Base-by-base conservation (phyloP, 805 yeast genomes). In the Teunomyces stri region DNA sequence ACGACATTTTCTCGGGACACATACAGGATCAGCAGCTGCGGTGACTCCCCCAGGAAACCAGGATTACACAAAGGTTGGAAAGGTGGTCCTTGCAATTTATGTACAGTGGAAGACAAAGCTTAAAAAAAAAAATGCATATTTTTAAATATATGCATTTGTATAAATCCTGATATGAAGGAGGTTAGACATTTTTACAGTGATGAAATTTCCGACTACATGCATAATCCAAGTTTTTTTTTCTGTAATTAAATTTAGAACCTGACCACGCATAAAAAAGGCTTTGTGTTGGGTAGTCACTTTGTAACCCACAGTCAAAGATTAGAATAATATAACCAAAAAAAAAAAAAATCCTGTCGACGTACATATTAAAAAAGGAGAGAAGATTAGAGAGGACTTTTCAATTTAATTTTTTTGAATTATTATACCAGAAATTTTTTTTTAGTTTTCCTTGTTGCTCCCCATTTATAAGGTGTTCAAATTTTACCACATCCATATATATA, bases 221-320 rank as follows among this genome's bases (percentile, higher is more conserved):
- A 37, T 22, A 21, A 37, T 21, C 28, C 40, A n/a, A 34, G 20
- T 16, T 16, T 37, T 20, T 37, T 37, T 37, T 21, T 37, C 28
- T 21, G 40, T 37, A 37, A 37, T 37, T 37, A 21, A 20, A 37
- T 37, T 37, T 37, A 37, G 40, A 35, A 37, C 40, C 40, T 37
- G 10, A 22, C 40, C 40, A 37, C 28, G 29, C 28, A 21, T 21
- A n/a, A 37, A 22, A 34, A 37, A 21, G 25, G 28, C 34, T 31
- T 31, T 31, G 34, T 13, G 34, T 31, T 31, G 34, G 34, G 34
- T 13, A 6, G 34, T 7, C 40, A 11, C 25, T 37, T 22, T 21
- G 40, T 21, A 21, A 22, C 29, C 40, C 29, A 6, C 12, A 37
- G 29, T 6, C 15, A 37, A 22, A 37, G 25, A 22, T 22, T 34